Evolutionary conservation across 208 protist genomes (phyloP).

Genomic region (Trypanosoma lewisi): DNA sequence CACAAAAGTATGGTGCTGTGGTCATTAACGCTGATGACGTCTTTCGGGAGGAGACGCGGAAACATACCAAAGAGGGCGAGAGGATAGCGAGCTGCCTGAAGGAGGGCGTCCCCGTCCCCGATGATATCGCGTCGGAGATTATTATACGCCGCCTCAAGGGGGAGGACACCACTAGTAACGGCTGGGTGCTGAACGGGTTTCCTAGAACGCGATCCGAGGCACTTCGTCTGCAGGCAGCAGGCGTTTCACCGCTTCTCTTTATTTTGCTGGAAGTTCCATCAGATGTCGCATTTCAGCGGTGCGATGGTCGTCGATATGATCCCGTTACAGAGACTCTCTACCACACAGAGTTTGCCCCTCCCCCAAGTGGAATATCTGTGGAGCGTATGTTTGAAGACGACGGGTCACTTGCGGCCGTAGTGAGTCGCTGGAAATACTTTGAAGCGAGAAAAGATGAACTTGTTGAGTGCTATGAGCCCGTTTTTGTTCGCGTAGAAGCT

Average conservation of each 20-base stretch:
- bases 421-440: constrained; percentile 43
- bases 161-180: constrained; percentile 37
- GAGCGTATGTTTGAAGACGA: constrained; percentile 27
- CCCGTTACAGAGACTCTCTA: constrained; percentile 24
- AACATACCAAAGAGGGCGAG: constrained; percentile 42
- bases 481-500: constrained; percentile 56
- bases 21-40: constrained; percentile 85
- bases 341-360: constrained; percentile 19
- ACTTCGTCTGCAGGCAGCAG: constrained; percentile 68
- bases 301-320: constrained; percentile 24
- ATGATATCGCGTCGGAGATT: constrained; percentile 71
- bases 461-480: constrained; percentile 48
- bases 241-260: constrained; percentile 65
- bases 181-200: constrained; percentile 88
- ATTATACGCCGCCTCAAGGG: constrained; percentile 49
- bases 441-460: constrained; percentile 48
- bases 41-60: constrained; percentile 42
- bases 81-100: constrained; percentile 56
- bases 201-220: constrained; percentile 68
- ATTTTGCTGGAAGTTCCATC: constrained; percentile 62
- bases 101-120: constrained; percentile 67
- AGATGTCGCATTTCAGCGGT: constrained; percentile 38
- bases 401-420: constrained; percentile 35
- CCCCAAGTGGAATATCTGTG: constrained; percentile 15
- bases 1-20: constrained; percentile 72